Evolutionary conservation across 306 rosid genomes (phyloP).

Genomic region (Lithocarpus polystachyus): DNA sequence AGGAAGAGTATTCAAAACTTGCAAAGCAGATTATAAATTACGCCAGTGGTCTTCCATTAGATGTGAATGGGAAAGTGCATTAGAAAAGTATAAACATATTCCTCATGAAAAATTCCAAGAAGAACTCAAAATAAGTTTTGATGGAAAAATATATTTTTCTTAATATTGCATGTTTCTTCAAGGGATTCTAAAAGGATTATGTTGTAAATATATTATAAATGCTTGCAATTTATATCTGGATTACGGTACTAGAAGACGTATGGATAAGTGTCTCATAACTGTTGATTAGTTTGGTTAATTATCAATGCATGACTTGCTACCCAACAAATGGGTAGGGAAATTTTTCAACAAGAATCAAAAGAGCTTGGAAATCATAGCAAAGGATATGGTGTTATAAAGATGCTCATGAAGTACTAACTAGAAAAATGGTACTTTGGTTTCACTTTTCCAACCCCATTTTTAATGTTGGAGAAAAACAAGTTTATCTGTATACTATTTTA

Average conservation of each 20-base stretch:
- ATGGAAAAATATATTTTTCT: slow-evolving; percentile 16
- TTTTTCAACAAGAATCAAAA: slow-evolving; percentile 3
- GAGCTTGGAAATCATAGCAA: slow-evolving; percentile 12
- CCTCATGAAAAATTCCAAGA: slow-evolving; percentile 9
- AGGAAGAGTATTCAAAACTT: not conserved
- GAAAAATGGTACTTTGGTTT: slow-evolving; percentile 11
- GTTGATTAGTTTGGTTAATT: not conserved
- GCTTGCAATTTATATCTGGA: slow-evolving; percentile 7
- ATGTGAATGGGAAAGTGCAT: slow-evolving; percentile 13
- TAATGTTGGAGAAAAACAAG: too few species aligned
- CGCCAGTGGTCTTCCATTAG: slow-evolving; percentile 2
- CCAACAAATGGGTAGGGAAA: slow-evolving; percentile 11
- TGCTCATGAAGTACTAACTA: slow-evolving; percentile 5
- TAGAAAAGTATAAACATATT: slow-evolving; percentile 3
- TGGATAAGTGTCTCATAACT: slow-evolving; percentile 13
- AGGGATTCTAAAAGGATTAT: slow-evolving; percentile 3
- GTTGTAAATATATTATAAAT: not conserved
- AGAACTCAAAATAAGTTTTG: slow-evolving; percentile 7
- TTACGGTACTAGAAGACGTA: not conserved
- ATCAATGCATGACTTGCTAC: slow-evolving; percentile 12
- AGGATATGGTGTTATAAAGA: slow-evolving; percentile 16
- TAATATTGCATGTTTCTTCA: slow-evolving; percentile 18
- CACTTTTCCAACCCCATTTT: not conserved
- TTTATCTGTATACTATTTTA: too few species aligned
- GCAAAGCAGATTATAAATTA: not conserved